Percentiles rank a stretch among this genome's conserved stretches.
Conservation (phyloP, 352 stramenopile genomes). For the Pythium phragmiticola region DNA sequence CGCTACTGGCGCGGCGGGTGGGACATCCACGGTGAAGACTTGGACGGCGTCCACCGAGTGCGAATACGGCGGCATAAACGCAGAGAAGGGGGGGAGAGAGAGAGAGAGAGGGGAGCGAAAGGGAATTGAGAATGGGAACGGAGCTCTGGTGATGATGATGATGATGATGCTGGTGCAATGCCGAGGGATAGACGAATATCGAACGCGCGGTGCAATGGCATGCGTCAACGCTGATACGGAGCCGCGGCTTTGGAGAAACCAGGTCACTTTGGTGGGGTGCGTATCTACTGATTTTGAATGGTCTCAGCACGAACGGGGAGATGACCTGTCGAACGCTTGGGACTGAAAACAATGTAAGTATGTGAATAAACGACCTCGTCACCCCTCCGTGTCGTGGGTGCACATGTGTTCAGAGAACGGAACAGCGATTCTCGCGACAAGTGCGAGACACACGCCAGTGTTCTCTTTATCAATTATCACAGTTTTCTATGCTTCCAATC, state of each 20-base stretch:
- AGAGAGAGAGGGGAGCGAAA: not conserved
- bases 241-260: no score
- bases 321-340: not conserved
- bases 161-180: not conserved
- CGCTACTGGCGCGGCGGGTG: not conserved
- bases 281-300: constrained; percentile 9
- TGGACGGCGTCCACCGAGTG: constrained; percentile 13
- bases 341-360: no score
- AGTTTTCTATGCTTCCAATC: not conserved
- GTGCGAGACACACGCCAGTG: not conserved
- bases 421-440: constrained; percentile 1
- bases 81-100: not conserved
- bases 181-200: no score
- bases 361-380: no score
- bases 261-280: not conserved
- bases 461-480: not conserved
- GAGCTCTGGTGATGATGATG: no score
- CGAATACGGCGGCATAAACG: constrained; percentile 13
- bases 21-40: not conserved
- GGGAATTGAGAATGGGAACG: not conserved
- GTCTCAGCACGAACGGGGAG: not conserved
- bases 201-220: not conserved
- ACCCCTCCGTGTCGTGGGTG: not conserved
- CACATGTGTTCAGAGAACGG: constrained; percentile 8
- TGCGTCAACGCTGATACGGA: not conserved